Evolutionary conservation across 805 yeast genomes (phyloP).

Genomic region (Nakazawaea sp.): DNA sequence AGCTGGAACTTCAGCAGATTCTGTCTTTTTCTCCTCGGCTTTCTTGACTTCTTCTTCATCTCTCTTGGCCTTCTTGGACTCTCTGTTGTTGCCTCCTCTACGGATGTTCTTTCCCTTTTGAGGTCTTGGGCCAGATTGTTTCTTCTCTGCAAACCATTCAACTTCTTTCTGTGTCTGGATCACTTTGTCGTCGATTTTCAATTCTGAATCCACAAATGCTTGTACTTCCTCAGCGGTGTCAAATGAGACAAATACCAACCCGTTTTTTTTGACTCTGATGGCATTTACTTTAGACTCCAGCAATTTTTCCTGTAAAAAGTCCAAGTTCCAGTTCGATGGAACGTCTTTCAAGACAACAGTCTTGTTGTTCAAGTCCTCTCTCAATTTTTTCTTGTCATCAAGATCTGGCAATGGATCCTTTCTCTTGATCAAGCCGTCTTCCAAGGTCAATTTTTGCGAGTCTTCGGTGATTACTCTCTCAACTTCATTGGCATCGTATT

Average conservation of each 20-base stretch:
- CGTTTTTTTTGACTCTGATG: slow-evolving; percentile 10
- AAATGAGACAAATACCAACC: slow-evolving; percentile 7
- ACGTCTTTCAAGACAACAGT: slow-evolving; percentile 8
- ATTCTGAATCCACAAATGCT: not conserved
- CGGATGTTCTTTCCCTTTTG: not conserved
- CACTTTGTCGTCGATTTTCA: slow-evolving; percentile 2
- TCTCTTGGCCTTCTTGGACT: not conserved
- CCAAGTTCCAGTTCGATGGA: slow-evolving; percentile 9
- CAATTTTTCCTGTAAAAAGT: slow-evolving; percentile 4
- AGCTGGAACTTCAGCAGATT: not conserved
- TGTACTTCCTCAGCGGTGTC: slow-evolving; percentile 4
- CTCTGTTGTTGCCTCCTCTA: not conserved
- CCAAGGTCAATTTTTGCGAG: slow-evolving; percentile 30
- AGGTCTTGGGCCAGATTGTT: not conserved
- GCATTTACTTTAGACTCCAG: not conserved
- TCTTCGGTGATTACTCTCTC: slow-evolving; percentile 31
- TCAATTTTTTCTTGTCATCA: slow-evolving; percentile 32
- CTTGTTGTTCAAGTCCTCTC: slow-evolving; percentile 18
- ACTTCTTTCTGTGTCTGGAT: not conserved
- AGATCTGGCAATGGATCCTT: slow-evolving; percentile 35
- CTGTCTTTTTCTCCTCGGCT: not conserved
- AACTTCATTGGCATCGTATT: slow-evolving; percentile 37
- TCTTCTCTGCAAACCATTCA: slow-evolving; percentile 3
- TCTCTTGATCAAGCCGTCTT: slow-evolving; percentile 37
- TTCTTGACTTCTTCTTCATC: not conserved